Base-by-base conservation (phyloP, 2,329 filamentous ascomycete species). In the Colletotrichum eleusines region DNA sequence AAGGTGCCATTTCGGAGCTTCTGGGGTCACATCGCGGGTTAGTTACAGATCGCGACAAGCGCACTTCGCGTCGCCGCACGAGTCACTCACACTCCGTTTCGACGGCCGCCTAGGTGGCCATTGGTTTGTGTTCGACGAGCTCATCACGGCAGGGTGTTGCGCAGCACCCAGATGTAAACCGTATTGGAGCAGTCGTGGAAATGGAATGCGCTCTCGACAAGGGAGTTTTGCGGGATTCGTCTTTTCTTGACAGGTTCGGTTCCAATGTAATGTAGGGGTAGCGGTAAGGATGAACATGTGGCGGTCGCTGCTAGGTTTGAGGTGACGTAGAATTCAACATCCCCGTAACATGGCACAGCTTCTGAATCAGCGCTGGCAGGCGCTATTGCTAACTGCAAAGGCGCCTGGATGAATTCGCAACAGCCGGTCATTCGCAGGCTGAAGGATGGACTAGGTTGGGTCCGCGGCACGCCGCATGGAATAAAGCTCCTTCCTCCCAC, bases 1-100 rank as follows among this genome's bases (percentile, higher is more conserved):
- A 97, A 94, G 54, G 94, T 96, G 74, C 93, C 93, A 78, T 95
- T 92, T 74, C 92, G 91, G 72, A 97, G 86, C 87, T 94, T 90
- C 89, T 91, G 77, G 23, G 48, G 40, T 55, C 46, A 42, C 53
- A 69, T 26, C 55, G 48, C 33, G 54, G 16, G 50, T 70, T 53
- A 71, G 64, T 66, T 44, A 18, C 50, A 20, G 16, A n/a, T 40
- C 23, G 48, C 50, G 9, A 31, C 33, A 26, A 33, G 18, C n/a
- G 7, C 55, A 48, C 61, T 74, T 48, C 44, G 20, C 26, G 54
- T 20, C n/a, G 48, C 42, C 33, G 51, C 50, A 38, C 28, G 5
- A 11, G 44, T 20, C 71, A 77, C 83, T 71, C 76, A 86, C 85
- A 75, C 77, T 85, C 76, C 85, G 79, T 77, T 84, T 84, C 33